Base-by-base conservation (phyloP, 495 filamentous ascomycete species). In the Xylaria longipes region DNA sequence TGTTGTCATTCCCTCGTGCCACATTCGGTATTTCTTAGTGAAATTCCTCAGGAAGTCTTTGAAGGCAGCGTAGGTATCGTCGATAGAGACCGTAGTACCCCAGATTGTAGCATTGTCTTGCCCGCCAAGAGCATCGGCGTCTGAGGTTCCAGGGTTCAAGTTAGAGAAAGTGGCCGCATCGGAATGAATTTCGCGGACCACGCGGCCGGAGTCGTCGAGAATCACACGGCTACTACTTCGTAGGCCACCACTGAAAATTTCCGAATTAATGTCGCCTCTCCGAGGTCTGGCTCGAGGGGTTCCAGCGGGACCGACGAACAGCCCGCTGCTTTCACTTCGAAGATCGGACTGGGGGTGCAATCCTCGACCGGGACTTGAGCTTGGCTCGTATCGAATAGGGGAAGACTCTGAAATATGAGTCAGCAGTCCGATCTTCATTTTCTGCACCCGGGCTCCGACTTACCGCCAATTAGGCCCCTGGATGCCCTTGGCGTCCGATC, bases 21-120 rank as follows among this genome's bases (percentile, higher is more conserved):
- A 96, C 86, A 98, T 89, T 37, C 97, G 92, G 74, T 99, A 98
- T 80, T 97, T 97, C 71, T 88, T 90, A 65, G 93, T 92, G 77
- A 94, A 99, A 77, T 95, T 94, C 69, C 89, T 87, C 33, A 99
- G 84, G 77, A 98, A 99, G 69, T 95, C 94, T 71, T 94, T 94
- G 86, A 97, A 97, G 0, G 89, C 86, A 60, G 88, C 88, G 78
- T 95, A 92, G 15, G 94, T 93, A 79, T 99, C 94, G 66, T 92
- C 89, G 52, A 98, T 91, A 1, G 95, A 97, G 69, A 99, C 92
- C 61, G 97, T 98, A 58, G 96, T 98, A 77, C 97, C 96, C 97
- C 97, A 99, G 70, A 99, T 95, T 48, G 97, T 89, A 69, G 92
- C 87, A 58, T 91, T 91, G 48, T 91, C 92, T 71, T 85, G 87